Conservation (phyloP, 257 asterid genomes). For the Solanum raphanifolium region DNA sequence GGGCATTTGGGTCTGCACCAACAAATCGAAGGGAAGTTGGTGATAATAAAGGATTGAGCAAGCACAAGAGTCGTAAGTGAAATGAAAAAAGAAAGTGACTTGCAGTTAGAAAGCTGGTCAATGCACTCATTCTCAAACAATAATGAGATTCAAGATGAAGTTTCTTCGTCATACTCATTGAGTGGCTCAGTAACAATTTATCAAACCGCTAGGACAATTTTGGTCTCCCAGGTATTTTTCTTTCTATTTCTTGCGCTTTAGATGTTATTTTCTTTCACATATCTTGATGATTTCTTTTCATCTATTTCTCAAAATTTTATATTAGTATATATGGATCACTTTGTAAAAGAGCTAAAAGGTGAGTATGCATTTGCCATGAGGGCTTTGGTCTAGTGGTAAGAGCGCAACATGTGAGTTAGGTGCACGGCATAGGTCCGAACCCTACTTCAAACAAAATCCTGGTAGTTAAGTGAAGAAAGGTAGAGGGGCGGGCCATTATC, state of each 20-base stretch:
- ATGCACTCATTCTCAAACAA: not conserved
- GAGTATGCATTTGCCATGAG: not conserved
- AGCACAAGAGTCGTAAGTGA: not conserved
- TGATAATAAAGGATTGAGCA: slow-evolving; percentile 5
- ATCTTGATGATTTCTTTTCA: not conserved
- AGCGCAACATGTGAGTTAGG: not conserved
- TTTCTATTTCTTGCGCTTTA: not conserved
- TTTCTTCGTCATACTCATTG: not conserved
- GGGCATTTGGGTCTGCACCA: slow-evolving; percentile 50
- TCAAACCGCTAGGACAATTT: not conserved
- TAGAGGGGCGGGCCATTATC: not conserved
- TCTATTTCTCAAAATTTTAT: not conserved
- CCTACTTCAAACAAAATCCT: not conserved
- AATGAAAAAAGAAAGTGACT: not conserved
- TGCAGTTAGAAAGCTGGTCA: not conserved
- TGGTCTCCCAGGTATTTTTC: not conserved
- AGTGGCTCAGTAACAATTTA: not conserved
- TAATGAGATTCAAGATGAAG: not conserved
- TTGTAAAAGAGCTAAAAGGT: not conserved
- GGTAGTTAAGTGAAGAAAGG: not conserved
- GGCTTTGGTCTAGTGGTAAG: not conserved
- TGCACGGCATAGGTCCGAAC: not conserved
- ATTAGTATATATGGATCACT: not conserved
- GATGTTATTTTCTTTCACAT: not conserved
- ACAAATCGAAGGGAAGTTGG: slow-evolving; percentile 23